Evolutionary conservation across 805 yeast genomes (phyloP).

Genomic region (Kodamaea kaohsiungensis): DNA sequence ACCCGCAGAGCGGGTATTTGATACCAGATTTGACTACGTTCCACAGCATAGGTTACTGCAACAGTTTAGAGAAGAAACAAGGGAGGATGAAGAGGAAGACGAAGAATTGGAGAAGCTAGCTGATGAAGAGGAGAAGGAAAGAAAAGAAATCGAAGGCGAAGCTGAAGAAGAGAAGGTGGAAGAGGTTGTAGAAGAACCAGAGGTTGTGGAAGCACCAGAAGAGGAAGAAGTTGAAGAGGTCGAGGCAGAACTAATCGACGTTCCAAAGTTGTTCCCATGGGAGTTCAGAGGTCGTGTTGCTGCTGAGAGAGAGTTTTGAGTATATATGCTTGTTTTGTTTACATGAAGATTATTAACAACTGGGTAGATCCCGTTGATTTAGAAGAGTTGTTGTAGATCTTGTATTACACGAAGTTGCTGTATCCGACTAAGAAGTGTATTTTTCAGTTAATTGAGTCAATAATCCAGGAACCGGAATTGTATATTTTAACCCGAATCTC

Average conservation of each 20-base stretch:
- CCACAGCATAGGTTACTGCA: constrained; percentile 27
- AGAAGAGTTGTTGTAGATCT: background rate
- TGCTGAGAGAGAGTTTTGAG: constrained; percentile 25
- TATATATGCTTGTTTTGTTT: constrained; percentile 2
- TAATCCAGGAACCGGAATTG: background rate
- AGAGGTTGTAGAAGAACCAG: constrained; percentile 7
- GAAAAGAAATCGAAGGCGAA: constrained; percentile 2
- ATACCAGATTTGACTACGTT: constrained; percentile 25
- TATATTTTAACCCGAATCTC: background rate
- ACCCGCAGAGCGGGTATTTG: constrained; percentile 21
- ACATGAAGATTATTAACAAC: background rate
- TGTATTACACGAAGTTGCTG: too few species aligned
- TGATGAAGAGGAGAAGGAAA: background rate
- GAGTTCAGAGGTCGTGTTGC: constrained; percentile 23
- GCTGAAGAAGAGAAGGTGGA: constrained; percentile 2
- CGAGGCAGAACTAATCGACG: constrained; percentile 5
- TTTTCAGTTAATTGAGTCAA: background rate
- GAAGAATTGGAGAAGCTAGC: constrained; percentile 8
- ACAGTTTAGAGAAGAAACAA: background rate
- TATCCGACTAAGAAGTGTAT: too few species aligned
- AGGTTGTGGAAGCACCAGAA: constrained; percentile 12
- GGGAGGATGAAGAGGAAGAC: constrained; percentile 5
- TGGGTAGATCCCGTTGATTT: background rate
- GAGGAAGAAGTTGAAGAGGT: constrained; percentile 11
- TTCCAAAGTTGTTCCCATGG: constrained; percentile 39